Evolutionary conservation across 2,329 filamentous ascomycete genomes (phyloP), one percentile per base, ranked within the genome.

Genomic region (Polychaeton citri): DNA sequence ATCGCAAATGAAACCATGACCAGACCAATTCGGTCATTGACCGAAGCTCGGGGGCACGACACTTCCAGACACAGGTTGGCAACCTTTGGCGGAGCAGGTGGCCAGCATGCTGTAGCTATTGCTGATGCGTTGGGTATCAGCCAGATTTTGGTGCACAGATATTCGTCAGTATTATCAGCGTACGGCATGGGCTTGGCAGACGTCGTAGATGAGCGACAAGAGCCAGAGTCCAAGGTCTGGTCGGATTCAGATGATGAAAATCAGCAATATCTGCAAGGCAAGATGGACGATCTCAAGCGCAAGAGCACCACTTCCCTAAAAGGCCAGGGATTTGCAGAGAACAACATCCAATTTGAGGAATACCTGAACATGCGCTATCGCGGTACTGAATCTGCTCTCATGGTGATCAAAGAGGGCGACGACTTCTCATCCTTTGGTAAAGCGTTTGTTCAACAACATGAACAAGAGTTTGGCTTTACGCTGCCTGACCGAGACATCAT

Each of bases 321-420:
- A 16, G 78, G 81, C 2, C 87, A 95, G 58, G 87, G 86, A 0
- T 94, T 95, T 51, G 64, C 69, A 2, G 73, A 81, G 30, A 62
- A 72, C 4, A 75, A 83, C 20, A 82, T 94, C 17, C 69, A 77
- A 0, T 93, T 88, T 50, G 86, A 94, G 54, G 82, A 93, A 53
- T 95, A 94, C 51, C 72, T 96, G 38, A 94, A 95, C 54, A 86
- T 95, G 79, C 70, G 87, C 38, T 94, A 94, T 51, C 74, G 84
- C 21, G 86, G 86, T 8, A 94, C 86, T 0, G 86, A 94, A 54
- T 92, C 85, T 6, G 83, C 86, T 1, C 68, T 94, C 30, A 95
- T 94, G 86, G 75, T 93, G 33, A 63, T 90, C 44, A 84, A 80
- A 57, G 65, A 58, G 17, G 76, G 74, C 5, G 74, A 82, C 37